Evolutionary conservation across 75 land plant species (phyloP), one percentile per base, ranked within the genome.

Genomic region (Adiantum capillusveneris): DNA sequence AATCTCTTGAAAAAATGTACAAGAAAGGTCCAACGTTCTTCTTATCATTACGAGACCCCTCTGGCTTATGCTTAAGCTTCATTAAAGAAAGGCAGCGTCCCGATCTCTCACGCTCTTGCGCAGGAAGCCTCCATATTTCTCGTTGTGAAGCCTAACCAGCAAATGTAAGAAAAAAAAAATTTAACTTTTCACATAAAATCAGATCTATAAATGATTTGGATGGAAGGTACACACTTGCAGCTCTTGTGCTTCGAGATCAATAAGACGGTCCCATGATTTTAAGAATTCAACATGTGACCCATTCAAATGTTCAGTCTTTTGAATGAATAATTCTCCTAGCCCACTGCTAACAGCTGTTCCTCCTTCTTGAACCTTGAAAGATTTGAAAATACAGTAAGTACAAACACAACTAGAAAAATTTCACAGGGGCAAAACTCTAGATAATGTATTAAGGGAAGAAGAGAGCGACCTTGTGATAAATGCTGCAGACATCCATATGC

Each of bases 201-300:
- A n/a, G n/a, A 25, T 28, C 25, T 24, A 50, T 2, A 18, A 27
- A 1, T 45, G 26, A 19, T 28, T 1, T 1, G 14, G 49, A 12
- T 24, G 30, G 45, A 62, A 57, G 44, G 39, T 22, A 39, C 17
- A 42, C 53, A 86, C 96, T 73, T 75, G 71, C 17, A 61, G 28
- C 57, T 69, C 74, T 57, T 65, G 79, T 51, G 96, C 86, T 74
- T 90, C 96, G 61, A 90, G 53, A 56, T 90, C 96, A 61, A 90
- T 80, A 48, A 90, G 61, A 1, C 63, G 65, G 53, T 81, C 84
- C 96, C 96, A 90, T 6, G 72, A 76, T 9, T 56, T 57, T 24
- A 90, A 68, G 57, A 86, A 90, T 14, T 44, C 46, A 51, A 18
- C 42, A 50, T 90, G 82, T 58, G 74, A 18, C 31, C 25, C 31